phyloP scores from a whole-genome alignment of 2,329 filamentous ascomycete genomes.

The Teratosphaeria viscida region DNA sequence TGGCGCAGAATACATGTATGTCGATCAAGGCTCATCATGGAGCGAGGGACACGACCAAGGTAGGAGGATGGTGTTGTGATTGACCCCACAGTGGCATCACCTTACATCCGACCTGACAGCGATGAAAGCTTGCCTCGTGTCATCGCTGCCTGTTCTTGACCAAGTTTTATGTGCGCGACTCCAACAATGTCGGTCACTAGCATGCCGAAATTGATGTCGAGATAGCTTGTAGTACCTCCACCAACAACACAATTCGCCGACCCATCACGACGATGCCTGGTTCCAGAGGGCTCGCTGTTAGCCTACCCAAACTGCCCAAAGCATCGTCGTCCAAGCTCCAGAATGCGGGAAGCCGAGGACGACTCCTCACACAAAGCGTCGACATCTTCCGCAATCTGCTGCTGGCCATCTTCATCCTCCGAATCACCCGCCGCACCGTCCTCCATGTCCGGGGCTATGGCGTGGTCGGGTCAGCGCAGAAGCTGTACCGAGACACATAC shows the following conservation, averaged over 20 bases:
- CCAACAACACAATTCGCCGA: neutral
- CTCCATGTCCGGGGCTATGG: slow-evolving; percentile 86
- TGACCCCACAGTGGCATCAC: neutral
- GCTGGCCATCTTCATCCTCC: slow-evolving; percentile 78
- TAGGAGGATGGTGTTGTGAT: neutral
- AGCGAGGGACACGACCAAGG: neutral
- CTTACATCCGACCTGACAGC: neutral
- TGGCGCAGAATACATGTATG: neutral
- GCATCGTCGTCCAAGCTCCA: neutral
- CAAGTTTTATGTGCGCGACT: neutral
- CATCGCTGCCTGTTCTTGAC: neutral
- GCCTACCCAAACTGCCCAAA: slow-evolving; percentile 14
- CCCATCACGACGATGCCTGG: slow-evolving; percentile 4
- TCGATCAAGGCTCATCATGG: neutral
- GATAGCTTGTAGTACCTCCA: neutral
- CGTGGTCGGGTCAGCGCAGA: slow-evolving; percentile 63
- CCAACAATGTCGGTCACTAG: neutral
- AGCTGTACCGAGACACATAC: slow-evolving; percentile 62
- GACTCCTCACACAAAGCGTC: slow-evolving; percentile 14
- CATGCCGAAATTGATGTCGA: neutral
- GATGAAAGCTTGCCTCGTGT: neutral
- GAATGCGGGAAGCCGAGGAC: neutral
- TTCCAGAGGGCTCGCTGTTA: slow-evolving; percentile 3
- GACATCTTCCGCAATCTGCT: slow-evolving; percentile 63
- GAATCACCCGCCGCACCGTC: slow-evolving; percentile 68